Base-by-base conservation (phyloP, 1,139 yeast species). In the Taiozyma onychis region DNA sequence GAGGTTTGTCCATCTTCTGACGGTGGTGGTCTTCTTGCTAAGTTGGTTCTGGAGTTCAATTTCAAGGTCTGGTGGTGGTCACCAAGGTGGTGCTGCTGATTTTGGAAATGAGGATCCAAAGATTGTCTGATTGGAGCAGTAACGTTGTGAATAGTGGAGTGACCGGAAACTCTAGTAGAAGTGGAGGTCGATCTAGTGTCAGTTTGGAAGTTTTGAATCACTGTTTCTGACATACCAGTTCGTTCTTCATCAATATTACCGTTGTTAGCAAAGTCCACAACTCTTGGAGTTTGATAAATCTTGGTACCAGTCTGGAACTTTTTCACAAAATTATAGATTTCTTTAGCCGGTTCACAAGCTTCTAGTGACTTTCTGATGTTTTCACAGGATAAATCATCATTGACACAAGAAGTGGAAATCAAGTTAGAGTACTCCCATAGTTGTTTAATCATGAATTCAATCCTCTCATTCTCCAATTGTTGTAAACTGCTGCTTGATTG, bases 391-490 rank as follows among this genome's bases (percentile, higher is more conserved):
- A 82, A 87, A 62, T 88, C 96, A 58, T 85, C 86, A 47, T 81
- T 81, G 28, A 89, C 93, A 64, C 96, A 88, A 6, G 84, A 76
- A 0, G 89, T 77, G 6, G 95, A 88, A 13, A 86, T 74, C 48
- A 83, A 76, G 65, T 89, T 89, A 49, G 96, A 84, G 65, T 77
- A 91, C 44, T 84, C 86, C 85, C 96, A 95, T 56, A 95, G 68
- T 61, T 85, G 88, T 18, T 86, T 74, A 61, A 90, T 88, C 51
- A 88, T 65, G 53, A 84, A 78, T 59, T 86, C 86, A 49, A 90
- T 81, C 56, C 96, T 77, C 60, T 88, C 90, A 47, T 80, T 80
- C 64, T 93, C 99, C 55, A 88, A 69, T 53, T 75, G 81, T 67
- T 91, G 95, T 54, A 88, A 75, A 57, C 81, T 83, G 54, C 77